These are phyloP conservation scores for Cryphonectria naterciae DNA, from an alignment of 2,329 filamentous ascomycete species.

Conservation along the genomic window DNA sequence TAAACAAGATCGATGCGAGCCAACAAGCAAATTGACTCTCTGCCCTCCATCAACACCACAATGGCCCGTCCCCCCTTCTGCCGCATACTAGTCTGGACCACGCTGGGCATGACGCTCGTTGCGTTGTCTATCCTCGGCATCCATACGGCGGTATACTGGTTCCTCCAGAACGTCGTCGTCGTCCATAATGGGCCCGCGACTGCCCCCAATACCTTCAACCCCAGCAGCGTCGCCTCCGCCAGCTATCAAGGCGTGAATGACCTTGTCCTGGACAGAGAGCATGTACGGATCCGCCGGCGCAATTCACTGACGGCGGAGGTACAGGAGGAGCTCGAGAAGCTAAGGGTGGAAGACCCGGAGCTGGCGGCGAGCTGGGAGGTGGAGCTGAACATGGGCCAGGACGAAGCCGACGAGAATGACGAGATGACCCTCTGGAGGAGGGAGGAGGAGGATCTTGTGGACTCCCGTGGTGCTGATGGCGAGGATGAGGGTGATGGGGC, in stretches of 20 bases:
- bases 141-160: not conserved
- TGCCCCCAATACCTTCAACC: not conserved
- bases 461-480: not conserved
- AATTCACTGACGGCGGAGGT: not conserved
- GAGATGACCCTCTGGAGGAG: not conserved
- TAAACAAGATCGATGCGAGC: not conserved
- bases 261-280: too few species aligned
- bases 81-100: not conserved
- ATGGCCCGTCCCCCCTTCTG: not conserved
- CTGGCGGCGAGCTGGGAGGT: not conserved
- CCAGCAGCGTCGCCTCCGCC: not conserved
- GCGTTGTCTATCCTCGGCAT: not conserved
- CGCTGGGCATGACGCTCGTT: not conserved
- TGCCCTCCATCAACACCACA: not conserved
- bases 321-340: not conserved
- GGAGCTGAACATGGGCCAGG: not conserved
- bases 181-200: not conserved
- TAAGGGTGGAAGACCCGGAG: not conserved
- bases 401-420: not conserved
- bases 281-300: too few species aligned
- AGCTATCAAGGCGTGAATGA: not conserved
- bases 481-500: not conserved
- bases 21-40: not conserved
- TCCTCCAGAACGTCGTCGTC: not conserved
- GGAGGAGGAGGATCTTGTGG: not conserved